Conservation (phyloP, 2,329 filamentous ascomycete species). For the Neonectria punicea region DNA sequence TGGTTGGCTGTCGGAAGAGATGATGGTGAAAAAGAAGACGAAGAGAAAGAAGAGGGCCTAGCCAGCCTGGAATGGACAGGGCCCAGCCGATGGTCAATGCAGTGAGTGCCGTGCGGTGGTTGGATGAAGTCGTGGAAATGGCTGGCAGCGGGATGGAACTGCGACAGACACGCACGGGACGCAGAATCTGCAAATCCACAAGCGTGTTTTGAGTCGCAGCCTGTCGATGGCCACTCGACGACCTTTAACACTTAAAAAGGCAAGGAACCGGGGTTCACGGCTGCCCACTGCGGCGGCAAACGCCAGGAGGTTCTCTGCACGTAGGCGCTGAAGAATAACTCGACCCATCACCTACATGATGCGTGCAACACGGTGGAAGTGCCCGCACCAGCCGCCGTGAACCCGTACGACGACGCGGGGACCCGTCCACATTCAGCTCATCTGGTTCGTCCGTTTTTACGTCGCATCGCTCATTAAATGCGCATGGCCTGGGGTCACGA, state of each 20-base stretch:
- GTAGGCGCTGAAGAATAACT: constrained; percentile 4
- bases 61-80: not conserved
- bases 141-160: not conserved
- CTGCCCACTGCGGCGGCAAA: constrained; percentile 14
- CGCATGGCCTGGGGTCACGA: not conserved
- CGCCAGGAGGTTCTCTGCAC: not conserved
- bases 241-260: constrained; percentile 9
- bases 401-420: constrained; percentile 16
- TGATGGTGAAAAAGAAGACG: not conserved
- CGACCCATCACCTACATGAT: no score
- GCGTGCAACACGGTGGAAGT: not conserved
- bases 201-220: not conserved
- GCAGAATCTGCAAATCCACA: not conserved
- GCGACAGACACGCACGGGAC: constrained; percentile 3
- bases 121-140: not conserved
- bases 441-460: not conserved
- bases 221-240: not conserved
- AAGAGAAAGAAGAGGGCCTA: not conserved
- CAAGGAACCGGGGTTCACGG: constrained; percentile 5
- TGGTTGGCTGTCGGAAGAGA: constrained; percentile 11
- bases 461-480: not conserved
- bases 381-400: constrained; percentile 14
- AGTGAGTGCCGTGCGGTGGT: not conserved
- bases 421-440: not conserved
- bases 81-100: constrained; percentile 8